phyloP scores from a whole-genome alignment of 1,284 basidiomycete genomes.

The Neolentinus lepideus region DNA sequence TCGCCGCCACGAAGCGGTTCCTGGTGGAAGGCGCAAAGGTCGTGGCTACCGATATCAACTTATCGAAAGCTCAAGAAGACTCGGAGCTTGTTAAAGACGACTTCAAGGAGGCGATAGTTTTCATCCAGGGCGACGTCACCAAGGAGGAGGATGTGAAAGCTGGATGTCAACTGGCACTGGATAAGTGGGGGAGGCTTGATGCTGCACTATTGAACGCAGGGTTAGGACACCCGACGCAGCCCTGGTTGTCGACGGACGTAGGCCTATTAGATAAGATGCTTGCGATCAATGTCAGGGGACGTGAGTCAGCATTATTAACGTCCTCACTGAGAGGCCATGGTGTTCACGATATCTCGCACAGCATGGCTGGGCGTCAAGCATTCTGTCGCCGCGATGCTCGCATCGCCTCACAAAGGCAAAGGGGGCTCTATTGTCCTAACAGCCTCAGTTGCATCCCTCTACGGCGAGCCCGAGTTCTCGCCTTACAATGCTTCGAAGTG shows the following conservation, averaged over 20 bases:
- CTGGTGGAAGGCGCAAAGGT: neutral
- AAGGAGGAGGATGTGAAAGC: neutral
- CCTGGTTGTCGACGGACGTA: neutral
- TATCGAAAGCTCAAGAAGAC: neutral
- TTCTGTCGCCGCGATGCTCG: neutral
- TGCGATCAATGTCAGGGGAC: neutral
- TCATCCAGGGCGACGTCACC: neutral
- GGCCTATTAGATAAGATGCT: neutral
- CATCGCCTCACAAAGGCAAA: neutral
- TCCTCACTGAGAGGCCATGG: neutral
- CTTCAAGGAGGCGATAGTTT: neutral
- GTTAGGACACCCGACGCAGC: neutral
- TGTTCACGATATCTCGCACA: neutral
- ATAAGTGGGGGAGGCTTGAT: neutral
- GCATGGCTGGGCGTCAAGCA: neutral
- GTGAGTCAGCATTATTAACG: neutral
- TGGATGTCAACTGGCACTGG: neutral
- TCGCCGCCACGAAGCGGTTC: neutral
- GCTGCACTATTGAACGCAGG: neutral
- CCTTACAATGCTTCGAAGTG: conserved; percentile 1
- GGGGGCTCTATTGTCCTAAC: neutral
- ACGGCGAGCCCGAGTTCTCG: neutral
- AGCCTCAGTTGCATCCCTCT: neutral
- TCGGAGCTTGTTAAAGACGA: neutral
- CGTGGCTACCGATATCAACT: neutral